Percentiles rank a stretch among this genome's conserved stretches.
Conservation (phyloP, 768 basidiomycete species). For the Butyriboletus loyo region DNA sequence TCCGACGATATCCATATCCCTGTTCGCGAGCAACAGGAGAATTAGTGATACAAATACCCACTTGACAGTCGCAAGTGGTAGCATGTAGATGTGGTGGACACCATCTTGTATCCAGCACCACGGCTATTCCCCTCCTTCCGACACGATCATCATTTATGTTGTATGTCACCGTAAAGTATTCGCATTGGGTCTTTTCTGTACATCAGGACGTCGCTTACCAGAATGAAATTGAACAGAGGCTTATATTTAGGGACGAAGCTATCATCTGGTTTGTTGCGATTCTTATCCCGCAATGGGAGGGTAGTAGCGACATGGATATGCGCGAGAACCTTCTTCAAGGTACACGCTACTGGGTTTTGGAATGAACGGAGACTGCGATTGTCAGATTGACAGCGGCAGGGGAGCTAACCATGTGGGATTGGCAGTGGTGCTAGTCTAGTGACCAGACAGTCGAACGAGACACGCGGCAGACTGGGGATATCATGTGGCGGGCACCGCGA, state of each 20-base stretch:
- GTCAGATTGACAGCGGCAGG: no score
- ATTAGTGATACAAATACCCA: not conserved
- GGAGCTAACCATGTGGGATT: no score
- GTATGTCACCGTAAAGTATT: constrained; percentile 10
- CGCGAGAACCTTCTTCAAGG: not conserved
- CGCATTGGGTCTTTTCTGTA: constrained; percentile 12
- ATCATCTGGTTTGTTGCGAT: not conserved
- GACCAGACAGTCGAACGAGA: no score
- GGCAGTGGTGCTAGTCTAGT: no score
- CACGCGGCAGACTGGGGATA: no score
- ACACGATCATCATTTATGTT: constrained; percentile 8
- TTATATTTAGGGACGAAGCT: no score
- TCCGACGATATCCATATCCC: not conserved
- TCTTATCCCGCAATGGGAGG: not conserved
- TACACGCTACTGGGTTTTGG: no score
- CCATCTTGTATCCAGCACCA: constrained; percentile 3
- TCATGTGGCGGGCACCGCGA: no score
- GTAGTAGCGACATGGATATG: not conserved
- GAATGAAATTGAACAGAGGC: not conserved
- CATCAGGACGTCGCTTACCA: constrained; percentile 4
- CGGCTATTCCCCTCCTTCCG: not conserved
- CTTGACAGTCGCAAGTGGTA: not conserved
- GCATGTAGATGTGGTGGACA: not conserved
- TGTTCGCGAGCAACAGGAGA: constrained; percentile 1
- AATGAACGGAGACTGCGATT: no score